Evolutionary conservation across 192 early-diverging fungal genomes (phyloP).

Genomic region (Mortierella hygrophila): DNA sequence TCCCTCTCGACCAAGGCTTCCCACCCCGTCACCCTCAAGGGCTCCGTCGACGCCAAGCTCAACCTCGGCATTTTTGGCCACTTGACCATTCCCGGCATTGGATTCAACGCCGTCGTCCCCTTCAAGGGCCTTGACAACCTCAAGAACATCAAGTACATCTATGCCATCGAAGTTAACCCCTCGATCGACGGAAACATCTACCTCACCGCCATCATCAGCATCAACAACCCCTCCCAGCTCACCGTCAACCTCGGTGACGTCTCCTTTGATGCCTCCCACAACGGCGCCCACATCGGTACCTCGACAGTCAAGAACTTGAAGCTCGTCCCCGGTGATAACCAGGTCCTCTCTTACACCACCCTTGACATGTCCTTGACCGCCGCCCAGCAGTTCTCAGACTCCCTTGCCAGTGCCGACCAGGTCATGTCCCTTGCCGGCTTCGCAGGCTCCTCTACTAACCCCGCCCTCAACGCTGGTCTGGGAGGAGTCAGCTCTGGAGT

Average conservation of each 20-base stretch:
- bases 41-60: conserved; percentile 43
- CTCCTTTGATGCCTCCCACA: conserved; percentile 17
- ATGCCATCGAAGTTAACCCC: conserved; percentile 16
- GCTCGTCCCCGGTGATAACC: conserved; percentile 37
- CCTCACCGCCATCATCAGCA: conserved; percentile 28
- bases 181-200: neutral
- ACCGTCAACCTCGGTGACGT: conserved; percentile 34
- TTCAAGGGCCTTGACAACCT: conserved; percentile 35
- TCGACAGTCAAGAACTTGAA: conserved; percentile 30
- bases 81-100: conserved; percentile 36
- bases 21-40: conserved; percentile 31
- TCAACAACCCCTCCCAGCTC: conserved; percentile 34
- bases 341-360: conserved; percentile 18
- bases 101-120: conserved; percentile 28
- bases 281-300: conserved; percentile 18
- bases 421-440: conserved; percentile 22
- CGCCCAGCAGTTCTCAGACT: conserved; percentile 5
- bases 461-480: conserved; percentile 35
- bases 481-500: conserved; percentile 8
- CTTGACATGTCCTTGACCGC: conserved; percentile 12
- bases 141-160: conserved; percentile 27
- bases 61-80: conserved; percentile 47
- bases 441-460: conserved; percentile 5
- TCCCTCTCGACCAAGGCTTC: conserved; percentile 16
- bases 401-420: neutral